Base-by-base conservation (phyloP, 1,284 basidiomycete genomes). In the Vanrija humicola region DNA sequence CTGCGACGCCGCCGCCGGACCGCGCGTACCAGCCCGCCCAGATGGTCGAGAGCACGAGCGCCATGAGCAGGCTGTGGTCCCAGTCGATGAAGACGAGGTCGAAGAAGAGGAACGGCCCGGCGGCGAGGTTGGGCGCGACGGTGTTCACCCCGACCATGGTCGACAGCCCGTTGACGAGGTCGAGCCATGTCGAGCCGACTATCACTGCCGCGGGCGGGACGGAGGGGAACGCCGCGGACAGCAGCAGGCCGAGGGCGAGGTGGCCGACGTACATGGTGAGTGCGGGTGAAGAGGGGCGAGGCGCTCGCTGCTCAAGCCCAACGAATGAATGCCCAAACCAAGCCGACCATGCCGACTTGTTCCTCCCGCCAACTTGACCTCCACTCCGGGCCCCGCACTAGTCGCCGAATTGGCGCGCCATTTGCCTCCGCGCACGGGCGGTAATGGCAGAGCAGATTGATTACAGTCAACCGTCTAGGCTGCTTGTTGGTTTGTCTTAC, bases 1-100 rank as follows among this genome's bases (percentile, higher is more conserved):
- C 23, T 1, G 25, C 39, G 48, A 19, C 34, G 12, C 1, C 16
- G 9, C 8, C 29, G 9, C 29, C 29, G 3, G 6, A n/a, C 16
- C 9, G 21, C 6, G 38, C 4, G 21, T 19, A 45, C 21, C 8
- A 7, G 0, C 44, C 14, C n/a, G 19, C 49, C 49, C 49, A 51
- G 15, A 51, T 6, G 14, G 38, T 0, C 12, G 43, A 44, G 18
- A 51, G 19, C 10, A 51, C 15, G 14, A 45, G 3, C 6, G 49
- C 49, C 42, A 45, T 45, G 9, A 23, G 25, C 10, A 51, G 49
- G 12, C 28, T 38, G 43, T 51, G 49, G 49, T 51, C 49, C 42
- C 42, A 51, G 43, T 51, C 49, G 19, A 51, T 23, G 16, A 45
- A 45, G 49, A 44, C 29, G 12, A 51, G 49, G 49, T 51, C 49